Conservation (phyloP, 768 basidiomycete species). For the Lentinus tigrinus region DNA sequence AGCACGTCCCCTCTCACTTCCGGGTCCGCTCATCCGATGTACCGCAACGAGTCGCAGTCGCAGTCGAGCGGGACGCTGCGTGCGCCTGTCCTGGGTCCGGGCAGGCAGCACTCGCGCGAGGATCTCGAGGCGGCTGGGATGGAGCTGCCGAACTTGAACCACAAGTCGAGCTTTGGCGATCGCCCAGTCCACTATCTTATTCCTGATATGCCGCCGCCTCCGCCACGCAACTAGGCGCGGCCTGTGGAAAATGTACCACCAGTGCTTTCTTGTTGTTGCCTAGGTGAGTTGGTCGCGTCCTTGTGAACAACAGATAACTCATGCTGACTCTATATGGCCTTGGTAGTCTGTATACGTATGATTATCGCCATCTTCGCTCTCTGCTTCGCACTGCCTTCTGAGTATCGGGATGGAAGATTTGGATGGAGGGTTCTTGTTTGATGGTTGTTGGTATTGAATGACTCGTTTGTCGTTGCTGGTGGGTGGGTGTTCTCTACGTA, state of each 20-base stretch:
- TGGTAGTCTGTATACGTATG: constrained; percentile 6
- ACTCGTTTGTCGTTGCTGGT: not conserved
- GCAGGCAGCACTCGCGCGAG: constrained; percentile 20
- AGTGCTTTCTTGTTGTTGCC: not conserved
- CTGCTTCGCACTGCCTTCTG: not conserved
- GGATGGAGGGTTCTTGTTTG: no score
- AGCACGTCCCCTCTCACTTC: not conserved
- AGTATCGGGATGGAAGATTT: no score
- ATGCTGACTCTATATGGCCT: not conserved
- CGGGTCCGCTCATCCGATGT: constrained; percentile 4
- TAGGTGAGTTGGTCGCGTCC: constrained; percentile 1
- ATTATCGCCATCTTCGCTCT: not conserved
- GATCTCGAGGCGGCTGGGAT: constrained; percentile 20
- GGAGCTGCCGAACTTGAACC: constrained; percentile 22
- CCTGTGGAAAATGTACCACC: constrained; percentile 14
- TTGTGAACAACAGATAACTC: not conserved
- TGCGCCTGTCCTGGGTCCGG: constrained; percentile 5
- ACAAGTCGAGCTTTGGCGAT: constrained; percentile 32
- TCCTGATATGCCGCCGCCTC: constrained; percentile 27
- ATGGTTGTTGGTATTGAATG: not conserved
- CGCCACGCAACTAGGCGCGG: not conserved
- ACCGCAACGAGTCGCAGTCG: constrained; percentile 8
- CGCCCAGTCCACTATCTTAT: constrained; percentile 29
- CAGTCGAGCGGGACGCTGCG: constrained; percentile 16
- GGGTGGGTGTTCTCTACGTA: not conserved